phyloP scores from a whole-genome alignment of 768 basidiomycete genomes.

The Suillus clintonianus region DNA sequence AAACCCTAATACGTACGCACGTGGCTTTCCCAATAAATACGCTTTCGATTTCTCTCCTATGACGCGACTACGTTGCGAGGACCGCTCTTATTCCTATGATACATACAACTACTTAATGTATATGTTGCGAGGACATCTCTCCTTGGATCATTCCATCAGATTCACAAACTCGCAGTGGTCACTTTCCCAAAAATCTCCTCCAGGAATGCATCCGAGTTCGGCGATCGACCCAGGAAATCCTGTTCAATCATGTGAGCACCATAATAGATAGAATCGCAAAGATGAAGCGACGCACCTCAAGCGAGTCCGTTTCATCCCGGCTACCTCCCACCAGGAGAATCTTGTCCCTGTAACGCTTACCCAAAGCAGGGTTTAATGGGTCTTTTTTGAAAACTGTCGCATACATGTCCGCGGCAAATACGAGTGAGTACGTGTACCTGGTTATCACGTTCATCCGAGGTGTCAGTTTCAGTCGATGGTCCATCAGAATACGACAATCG shows the following conservation, averaged over 20 bases:
- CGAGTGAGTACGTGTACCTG: conserved; percentile 73
- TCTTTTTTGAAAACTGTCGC: conserved; percentile 79
- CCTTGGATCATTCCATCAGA: too few species aligned
- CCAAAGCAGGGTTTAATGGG: conserved; percentile 69
- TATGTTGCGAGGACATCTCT: not conserved
- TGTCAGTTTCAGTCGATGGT: not conserved
- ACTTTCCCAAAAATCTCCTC: conserved; percentile 59
- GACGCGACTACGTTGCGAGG: not conserved
- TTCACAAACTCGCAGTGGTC: conserved; percentile 36
- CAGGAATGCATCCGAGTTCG: conserved; percentile 76
- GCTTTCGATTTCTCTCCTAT: not conserved
- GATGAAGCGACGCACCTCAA: conserved; percentile 50
- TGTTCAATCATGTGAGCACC: conserved; percentile 25
- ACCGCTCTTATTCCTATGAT: not conserved
- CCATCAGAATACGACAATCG: not conserved
- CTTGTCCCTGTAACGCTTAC: conserved; percentile 70
- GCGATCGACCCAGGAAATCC: conserved; percentile 78
- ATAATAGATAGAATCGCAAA: not conserved
- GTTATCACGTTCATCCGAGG: not conserved
- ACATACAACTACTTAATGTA: not conserved
- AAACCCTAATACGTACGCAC: not conserved
- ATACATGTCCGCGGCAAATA: conserved; percentile 62
- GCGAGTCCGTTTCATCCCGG: conserved; percentile 77
- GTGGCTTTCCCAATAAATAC: not conserved
- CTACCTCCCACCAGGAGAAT: conserved; percentile 77